phyloP scores from a whole-genome alignment of 495 filamentous ascomycete species.

The Pseudevernia furfuracea region DNA sequence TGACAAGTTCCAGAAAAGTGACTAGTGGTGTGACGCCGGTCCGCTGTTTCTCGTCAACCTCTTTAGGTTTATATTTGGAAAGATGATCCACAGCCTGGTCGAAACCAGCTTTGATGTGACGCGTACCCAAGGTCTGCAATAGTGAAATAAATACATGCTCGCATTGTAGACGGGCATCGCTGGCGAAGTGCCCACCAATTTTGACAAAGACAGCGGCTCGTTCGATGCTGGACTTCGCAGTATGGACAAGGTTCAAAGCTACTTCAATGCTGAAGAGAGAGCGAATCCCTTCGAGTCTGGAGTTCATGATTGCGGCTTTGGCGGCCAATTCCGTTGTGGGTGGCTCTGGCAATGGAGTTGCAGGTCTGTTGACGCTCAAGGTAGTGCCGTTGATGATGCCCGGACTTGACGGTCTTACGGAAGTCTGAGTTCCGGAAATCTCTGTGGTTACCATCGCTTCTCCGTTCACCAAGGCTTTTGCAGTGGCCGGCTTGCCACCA shows the following conservation, averaged over 20 bases:
- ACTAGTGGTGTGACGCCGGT: conserved; percentile 82
- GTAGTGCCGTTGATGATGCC: conserved; percentile 29
- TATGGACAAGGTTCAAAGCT: conserved; percentile 78
- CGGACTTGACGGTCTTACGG: conserved; percentile 41
- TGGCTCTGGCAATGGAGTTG: conserved; percentile 52
- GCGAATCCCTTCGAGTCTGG: conserved; percentile 83
- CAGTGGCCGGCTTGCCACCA: conserved; percentile 38
- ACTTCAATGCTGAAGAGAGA: conserved; percentile 95
- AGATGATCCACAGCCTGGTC: conserved; percentile 87
- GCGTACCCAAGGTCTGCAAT: conserved; percentile 70
- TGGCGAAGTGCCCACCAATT: conserved; percentile 68
- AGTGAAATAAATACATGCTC: conserved; percentile 79
- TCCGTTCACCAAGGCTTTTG: conserved; percentile 31
- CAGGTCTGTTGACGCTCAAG: conserved; percentile 31
- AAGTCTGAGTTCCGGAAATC: conserved; percentile 22
- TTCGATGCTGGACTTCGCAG: conserved; percentile 84
- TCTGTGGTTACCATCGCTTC: conserved; percentile 41
- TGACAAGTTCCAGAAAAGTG: conserved; percentile 94
- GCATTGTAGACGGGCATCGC: conserved; percentile 84
- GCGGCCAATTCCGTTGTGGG: conserved; percentile 89
- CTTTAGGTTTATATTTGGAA: conserved; percentile 81
- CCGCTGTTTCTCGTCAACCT: conserved; percentile 63
- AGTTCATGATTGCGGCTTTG: conserved; percentile 94
- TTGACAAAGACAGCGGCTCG: conserved; percentile 73
- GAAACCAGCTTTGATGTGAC: conserved; percentile 88